Evolutionary conservation across 83 land plant species (phyloP).

Genomic region (Thuja plicata): DNA sequence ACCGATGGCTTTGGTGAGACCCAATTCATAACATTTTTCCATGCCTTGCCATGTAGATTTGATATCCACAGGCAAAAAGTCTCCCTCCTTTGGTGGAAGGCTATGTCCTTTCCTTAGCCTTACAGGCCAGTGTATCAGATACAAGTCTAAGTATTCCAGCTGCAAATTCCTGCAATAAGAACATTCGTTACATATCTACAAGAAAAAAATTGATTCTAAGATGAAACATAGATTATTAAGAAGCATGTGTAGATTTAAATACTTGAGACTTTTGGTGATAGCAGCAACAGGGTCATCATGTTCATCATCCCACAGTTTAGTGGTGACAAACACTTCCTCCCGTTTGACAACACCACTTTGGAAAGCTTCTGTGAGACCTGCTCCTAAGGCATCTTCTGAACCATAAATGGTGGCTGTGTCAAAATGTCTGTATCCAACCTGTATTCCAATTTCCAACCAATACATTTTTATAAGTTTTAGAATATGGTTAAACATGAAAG

Average conservation of each 20-base stretch:
- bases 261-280: constrained; percentile 20
- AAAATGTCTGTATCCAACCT: constrained; percentile 44
- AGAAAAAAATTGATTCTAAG: neutral
- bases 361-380: constrained; percentile 28
- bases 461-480: no score
- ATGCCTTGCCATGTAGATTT: constrained; percentile 46
- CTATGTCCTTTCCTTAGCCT: constrained; percentile 32
- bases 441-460: neutral
- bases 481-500: neutral
- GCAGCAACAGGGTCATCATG: constrained; percentile 38
- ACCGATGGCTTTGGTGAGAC: constrained; percentile 51
- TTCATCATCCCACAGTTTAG: constrained; percentile 31
- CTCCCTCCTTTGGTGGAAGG: constrained; percentile 42
- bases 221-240: neutral
- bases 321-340: constrained; percentile 39
- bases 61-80: constrained; percentile 40
- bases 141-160: constrained; percentile 62
- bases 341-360: neutral
- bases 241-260: neutral
- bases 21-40: constrained; percentile 45
- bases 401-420: constrained; percentile 37
- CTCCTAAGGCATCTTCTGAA: constrained; percentile 28
- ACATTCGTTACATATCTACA: neutral
- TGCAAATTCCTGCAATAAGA: constrained; percentile 34
- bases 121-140: constrained; percentile 64